These are phyloP conservation scores for Aspergillus spinulosporus DNA, from an alignment of 2,329 filamentous ascomycete species.

Conservation along the genomic window DNA sequence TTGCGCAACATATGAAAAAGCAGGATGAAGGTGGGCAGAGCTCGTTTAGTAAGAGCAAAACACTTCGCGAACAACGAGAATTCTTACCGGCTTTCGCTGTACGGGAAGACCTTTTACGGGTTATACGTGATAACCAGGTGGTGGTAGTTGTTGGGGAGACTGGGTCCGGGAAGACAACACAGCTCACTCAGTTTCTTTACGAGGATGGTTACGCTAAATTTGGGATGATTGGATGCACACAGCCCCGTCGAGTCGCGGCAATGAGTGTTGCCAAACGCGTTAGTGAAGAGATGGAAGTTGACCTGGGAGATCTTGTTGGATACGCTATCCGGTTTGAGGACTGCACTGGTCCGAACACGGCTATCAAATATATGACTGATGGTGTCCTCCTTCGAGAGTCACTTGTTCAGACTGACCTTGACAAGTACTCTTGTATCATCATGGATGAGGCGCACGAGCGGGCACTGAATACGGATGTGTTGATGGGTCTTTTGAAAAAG, in stretches of 20 bases:
- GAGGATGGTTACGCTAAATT: conserved; percentile 88
- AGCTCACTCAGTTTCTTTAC: conserved; percentile 91
- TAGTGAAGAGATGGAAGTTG: conserved; percentile 96
- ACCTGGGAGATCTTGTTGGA: conserved; percentile 81
- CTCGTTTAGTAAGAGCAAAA: conserved; percentile 90
- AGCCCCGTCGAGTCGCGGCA: conserved; percentile 91
- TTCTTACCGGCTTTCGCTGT: conserved; percentile 95
- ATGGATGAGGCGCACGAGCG: conserved; percentile 99
- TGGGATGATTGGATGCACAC: conserved; percentile 94
- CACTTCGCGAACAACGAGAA: conserved; percentile 84
- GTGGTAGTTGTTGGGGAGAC: conserved; percentile 96
- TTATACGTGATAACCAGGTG: conserved; percentile 96
- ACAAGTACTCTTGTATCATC: conserved; percentile 96
- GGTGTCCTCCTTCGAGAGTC: conserved; percentile 92
- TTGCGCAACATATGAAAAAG: conserved; percentile 79
- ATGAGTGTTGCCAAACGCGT: conserved; percentile 99
- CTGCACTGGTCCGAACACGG: conserved; percentile 90
- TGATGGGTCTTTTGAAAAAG: conserved; percentile 98
- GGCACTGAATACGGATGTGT: conserved; percentile 91
- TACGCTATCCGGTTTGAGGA: conserved; percentile 99
- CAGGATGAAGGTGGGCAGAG: conserved; percentile 79
- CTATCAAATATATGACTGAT: conserved; percentile 99
- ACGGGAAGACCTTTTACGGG: conserved; percentile 83
- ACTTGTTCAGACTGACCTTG: conserved; percentile 85
- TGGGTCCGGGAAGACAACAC: conserved; percentile 95